These are phyloP conservation scores for Epichloe gansuensis DNA, from an alignment of 2,329 filamentous ascomycete genomes.

Conservation along the genomic window DNA sequence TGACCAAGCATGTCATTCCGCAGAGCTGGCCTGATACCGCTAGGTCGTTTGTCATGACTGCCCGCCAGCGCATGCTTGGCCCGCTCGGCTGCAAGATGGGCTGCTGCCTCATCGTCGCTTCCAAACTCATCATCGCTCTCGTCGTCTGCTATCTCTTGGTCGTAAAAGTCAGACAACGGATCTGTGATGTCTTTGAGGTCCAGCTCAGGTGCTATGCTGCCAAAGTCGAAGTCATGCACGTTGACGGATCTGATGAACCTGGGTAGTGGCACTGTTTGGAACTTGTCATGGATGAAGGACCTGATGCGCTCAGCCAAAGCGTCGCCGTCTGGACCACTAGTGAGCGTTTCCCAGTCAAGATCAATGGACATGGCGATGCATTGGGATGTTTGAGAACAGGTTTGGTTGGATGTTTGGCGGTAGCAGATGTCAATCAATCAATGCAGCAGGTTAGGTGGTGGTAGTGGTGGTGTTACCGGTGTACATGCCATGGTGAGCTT, in stretches of 20 bases:
- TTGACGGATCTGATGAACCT: constrained; percentile 95
- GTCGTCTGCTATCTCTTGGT: constrained; percentile 52
- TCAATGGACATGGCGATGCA: constrained; percentile 73
- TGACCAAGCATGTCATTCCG: constrained; percentile 19
- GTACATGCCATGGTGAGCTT: not conserved
- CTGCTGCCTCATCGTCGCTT: constrained; percentile 22
- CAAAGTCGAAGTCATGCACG: constrained; percentile 90
- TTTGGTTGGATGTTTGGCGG: not conserved
- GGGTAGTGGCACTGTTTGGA: constrained; percentile 81
- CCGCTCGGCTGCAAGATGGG: constrained; percentile 13
- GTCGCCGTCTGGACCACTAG: constrained; percentile 73
- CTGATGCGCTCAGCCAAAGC: constrained; percentile 77
- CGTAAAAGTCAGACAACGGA: constrained; percentile 91
- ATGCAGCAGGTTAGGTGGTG: too few species aligned
- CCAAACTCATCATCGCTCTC: constrained; percentile 24
- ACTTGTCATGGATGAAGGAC: constrained; percentile 88
- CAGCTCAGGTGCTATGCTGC: constrained; percentile 65
- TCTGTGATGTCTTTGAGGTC: constrained; percentile 96
- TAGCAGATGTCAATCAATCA: too few species aligned
- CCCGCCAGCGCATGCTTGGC: constrained; percentile 1
- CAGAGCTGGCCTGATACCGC: constrained; percentile 20
- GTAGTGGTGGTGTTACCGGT: too few species aligned
- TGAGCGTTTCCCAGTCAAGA: constrained; percentile 90
- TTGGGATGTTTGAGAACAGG: not conserved
- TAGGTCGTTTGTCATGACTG: constrained; percentile 8